Evolutionary conservation across 768 basidiomycete species (phyloP).

Genomic region (Trametes punicea): DNA sequence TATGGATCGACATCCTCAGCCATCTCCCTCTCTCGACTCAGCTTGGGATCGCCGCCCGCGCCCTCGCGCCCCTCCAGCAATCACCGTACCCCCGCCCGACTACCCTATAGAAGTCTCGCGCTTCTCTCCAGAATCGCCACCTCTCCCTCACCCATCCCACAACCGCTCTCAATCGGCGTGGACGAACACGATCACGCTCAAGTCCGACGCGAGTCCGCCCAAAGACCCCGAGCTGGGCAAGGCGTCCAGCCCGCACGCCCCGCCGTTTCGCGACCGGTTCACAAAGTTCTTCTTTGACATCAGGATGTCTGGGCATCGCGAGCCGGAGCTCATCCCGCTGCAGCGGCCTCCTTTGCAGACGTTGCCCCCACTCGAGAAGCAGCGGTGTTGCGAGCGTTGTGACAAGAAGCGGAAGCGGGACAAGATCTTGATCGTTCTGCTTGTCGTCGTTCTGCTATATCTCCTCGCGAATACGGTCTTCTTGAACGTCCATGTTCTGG

Average conservation of each 20-base stretch:
- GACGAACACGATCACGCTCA: constrained; percentile 24
- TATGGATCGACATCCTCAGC: constrained; percentile 6
- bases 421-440: constrained; percentile 29
- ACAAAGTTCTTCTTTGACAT: constrained; percentile 38
- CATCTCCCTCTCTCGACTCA: not conserved
- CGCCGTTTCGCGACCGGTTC: constrained; percentile 32
- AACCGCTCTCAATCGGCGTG: constrained; percentile 28
- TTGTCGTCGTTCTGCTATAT: constrained; percentile 41
- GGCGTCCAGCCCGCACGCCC: constrained; percentile 22
- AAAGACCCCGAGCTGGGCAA: constrained; percentile 29
- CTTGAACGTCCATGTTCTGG: constrained; percentile 35
- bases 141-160: constrained; percentile 16
- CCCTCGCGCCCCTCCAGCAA: constrained; percentile 15
- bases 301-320: constrained; percentile 28
- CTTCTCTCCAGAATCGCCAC: constrained; percentile 45
- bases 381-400: constrained; percentile 27
- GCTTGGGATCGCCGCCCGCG: constrained; percentile 13
- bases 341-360: constrained; percentile 25
- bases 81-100: constrained; percentile 20
- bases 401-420: constrained; percentile 30
- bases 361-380: constrained; percentile 41
- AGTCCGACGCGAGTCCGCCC: constrained; percentile 14
- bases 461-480: constrained; percentile 40
- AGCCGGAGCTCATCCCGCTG: constrained; percentile 28
- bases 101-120: constrained; percentile 34